Base-by-base conservation (phyloP, 2,329 filamentous ascomycete species). In the Aspergillus sojae region DNA sequence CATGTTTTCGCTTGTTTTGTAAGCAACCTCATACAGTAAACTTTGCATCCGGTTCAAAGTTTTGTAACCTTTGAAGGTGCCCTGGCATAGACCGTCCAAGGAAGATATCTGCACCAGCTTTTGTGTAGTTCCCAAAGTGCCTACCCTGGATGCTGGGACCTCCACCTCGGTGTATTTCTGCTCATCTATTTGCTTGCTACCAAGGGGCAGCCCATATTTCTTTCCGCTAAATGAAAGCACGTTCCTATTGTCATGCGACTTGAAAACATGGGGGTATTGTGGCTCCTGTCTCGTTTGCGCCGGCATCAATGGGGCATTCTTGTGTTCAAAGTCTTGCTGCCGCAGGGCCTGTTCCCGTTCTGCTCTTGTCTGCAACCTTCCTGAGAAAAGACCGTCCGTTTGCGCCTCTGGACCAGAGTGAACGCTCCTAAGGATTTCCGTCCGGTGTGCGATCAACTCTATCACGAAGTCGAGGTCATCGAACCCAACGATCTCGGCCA, bases 1-100 rank as follows among this genome's bases (percentile, higher is more conserved):
- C 94, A 99, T 97, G 70, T 99, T 99, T 79, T 99, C 95, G 73
- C 89, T 97, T 2, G 93, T 97, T 76, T 90, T 92, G 80, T 99
- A 98, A 0, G 94, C 95, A 5, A 99, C 92, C 0, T 93, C 93
- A 72, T 97, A 97, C 0, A 98, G 92, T 55, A 99, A 83, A 76
- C 94, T 98, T 80, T 99, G 95, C 96, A 99, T 99, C 32, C 96
- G 90, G 74, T 99, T 99, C 64, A 99, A 85, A 3, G 91, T 81
- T 79, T 94, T 94, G 83, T 99, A 99, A 0, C 94, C 94, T 74
- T 90, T 92, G 81, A 99, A 99, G 0, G 95, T 99, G n/a, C 87
- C 88, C 65, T 88, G 86, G 71, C 95, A 99, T 32, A 99, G 84
- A 0, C 92, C 93, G 76, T 99, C 95, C 82, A 99, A 85, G 4